Evolutionary conservation across 192 early-diverging fungal species (phyloP), one percentile per base, ranked within the genome.

Genomic region (Geranomyces michiganensis): DNA sequence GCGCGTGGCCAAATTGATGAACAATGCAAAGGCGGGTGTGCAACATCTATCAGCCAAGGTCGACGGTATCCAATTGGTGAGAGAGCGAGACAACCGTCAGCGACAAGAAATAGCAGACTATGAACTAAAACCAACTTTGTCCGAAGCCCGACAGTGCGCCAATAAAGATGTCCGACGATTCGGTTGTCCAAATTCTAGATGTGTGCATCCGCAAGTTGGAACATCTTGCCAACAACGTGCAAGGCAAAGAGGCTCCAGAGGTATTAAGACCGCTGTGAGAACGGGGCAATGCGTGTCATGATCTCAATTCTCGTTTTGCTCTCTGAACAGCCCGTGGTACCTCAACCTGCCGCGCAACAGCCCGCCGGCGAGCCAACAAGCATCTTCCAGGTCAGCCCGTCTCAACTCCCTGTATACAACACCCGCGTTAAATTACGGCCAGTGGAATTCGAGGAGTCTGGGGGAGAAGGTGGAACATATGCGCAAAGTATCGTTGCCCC

Each of bases 31-130:
- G 68, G 71, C 80, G 0, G 87, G 87, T 3, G 78, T 88, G 14
- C 78, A 83, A 66, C 85, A 88, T 69, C 72, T 88, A 33, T 76
- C 67, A 17, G 85, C 89, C 41, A 88, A 88, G 73, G 58, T 88
- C 27, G 84, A 88, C 14, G 62, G 68, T 31, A 73, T 85, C 24
- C 75, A 77, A 43, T 43, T 81, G 76, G 81, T 85, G 78, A 75
- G 76, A 13, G 14, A 47, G 12, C 46, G 10, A 47, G 10, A 47
- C 46, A 10, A 47, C 46, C n/a, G n/a, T n/a, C n/a, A 47, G 12
- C 10, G 26, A 10, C 17, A 24, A 9, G 48, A 60, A 17, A 64
- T 67, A 8, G 7, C 46, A 14, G 10, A 19, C 12, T 26, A 1
- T 33, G 26, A 14, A 55, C 29, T 65, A 41, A 26, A 0, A 10